These are phyloP conservation scores for Dipteronia sinensis DNA, from an alignment of 345 rosid species.

Conservation along the genomic window DNA sequence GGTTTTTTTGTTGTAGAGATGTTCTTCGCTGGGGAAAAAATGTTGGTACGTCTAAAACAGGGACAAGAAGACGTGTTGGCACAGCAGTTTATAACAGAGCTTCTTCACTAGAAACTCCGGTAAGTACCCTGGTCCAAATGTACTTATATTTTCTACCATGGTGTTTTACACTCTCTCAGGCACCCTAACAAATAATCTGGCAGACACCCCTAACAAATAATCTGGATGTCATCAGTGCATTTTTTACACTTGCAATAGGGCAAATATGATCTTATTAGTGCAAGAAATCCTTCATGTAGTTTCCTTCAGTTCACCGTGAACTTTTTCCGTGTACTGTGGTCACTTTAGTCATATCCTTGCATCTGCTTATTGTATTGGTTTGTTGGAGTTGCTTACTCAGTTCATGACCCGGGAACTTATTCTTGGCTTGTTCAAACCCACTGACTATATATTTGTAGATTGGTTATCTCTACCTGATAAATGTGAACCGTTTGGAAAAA, in stretches of 20 bases:
- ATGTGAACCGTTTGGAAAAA: constrained; percentile 71
- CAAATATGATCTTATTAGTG: too few relatives aligned
- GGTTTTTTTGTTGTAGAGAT: constrained; percentile 36
- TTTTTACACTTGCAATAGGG: too few relatives aligned
- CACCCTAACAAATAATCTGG: too few relatives aligned
- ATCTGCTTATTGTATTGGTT: neutral
- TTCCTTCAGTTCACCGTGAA: too few relatives aligned
- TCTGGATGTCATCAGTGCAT: too few relatives aligned
- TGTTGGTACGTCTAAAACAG: constrained; percentile 48
- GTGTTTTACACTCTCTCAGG: neutral
- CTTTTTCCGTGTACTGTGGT: neutral
- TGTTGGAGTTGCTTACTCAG: neutral
- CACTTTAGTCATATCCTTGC: neutral
- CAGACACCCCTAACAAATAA: too few relatives aligned
- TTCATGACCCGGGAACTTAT: neutral
- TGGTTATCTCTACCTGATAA: constrained; percentile 74
- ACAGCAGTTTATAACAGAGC: constrained; percentile 65
- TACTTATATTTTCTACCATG: neutral
- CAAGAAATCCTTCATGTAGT: too few relatives aligned
- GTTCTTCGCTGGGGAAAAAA: constrained; percentile 74
- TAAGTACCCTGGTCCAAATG: constrained; percentile 27
- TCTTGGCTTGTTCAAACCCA: too few relatives aligned
- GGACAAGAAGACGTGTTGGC: constrained; percentile 63
- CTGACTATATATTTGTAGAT: constrained; percentile 56
- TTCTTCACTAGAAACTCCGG: constrained; percentile 69